Evolutionary conservation across 1,284 basidiomycete species (phyloP), one percentile per base, ranked within the genome.

Genomic region (Meira nashicola): DNA sequence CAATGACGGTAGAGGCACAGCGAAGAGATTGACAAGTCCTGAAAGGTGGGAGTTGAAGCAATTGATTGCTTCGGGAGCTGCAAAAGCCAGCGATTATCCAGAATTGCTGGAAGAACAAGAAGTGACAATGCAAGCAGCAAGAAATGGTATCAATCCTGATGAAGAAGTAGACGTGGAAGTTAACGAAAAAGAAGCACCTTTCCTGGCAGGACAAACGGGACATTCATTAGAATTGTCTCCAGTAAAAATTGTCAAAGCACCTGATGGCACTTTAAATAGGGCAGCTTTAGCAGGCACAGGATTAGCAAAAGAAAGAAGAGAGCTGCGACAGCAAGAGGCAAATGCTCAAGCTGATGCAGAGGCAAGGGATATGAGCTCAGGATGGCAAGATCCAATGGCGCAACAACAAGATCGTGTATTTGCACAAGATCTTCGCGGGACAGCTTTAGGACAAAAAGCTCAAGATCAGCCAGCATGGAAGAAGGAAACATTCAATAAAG

Each of bases 31-130:
- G 58, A 94, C 94, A 1, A 93, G 90, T 25, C 95, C 95, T 0
- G 95, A 99, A 79, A 86, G 95, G 21, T 99, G 94, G 91, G 95
- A 99, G 81, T 90, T 98, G 79, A 96, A 97, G 79, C 95, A 98
- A 79, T 85, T 98, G 60, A 96, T 98, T 63, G 91, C 95, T 0
- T 95, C 92, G 43, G 95, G 95, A 50, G 89, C 87, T 5, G 86
- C 96, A 49, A 87, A 88, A 69, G 89, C 93, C 7, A 88, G 90
- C 11, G 95, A 98, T 80, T 97, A 96, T 75, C 94, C 94, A 2
- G 92, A 98, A 61, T 82, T 98, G 33, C 89, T 96, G 68, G 93
- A 97, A 69, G 69, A 76, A 40, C 71, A 73, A 25, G 58, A 62
- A 23, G 54, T 71, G 19, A 60, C 64, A 10, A 73, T 71, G 7